A percentile compares a stretch with the other conserved stretches of the same genome.
Conservation (phyloP, 1,139 yeast genomes). For the Pichia inconspicua region DNA sequence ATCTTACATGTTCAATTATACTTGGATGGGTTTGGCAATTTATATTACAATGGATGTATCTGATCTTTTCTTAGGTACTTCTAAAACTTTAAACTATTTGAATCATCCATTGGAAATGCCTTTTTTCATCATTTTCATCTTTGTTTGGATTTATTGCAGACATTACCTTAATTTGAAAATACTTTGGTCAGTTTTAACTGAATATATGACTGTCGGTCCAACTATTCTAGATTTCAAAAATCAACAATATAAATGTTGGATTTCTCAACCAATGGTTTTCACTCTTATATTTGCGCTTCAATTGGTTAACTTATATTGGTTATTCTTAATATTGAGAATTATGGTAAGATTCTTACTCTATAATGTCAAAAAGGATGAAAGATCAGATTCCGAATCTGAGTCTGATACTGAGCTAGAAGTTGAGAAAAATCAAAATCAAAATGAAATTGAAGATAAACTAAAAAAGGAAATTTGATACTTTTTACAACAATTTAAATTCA, state of each 20-base stretch:
- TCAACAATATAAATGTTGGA: constrained; percentile 93
- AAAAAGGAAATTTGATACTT: constrained; percentile 22
- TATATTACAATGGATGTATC: constrained; percentile 95
- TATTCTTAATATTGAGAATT: constrained; percentile 72
- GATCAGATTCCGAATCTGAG: constrained; percentile 81
- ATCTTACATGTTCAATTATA: constrained; percentile 92
- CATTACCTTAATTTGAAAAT: constrained; percentile 77
- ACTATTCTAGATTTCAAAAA: constrained; percentile 79
- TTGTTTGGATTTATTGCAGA: constrained; percentile 79
- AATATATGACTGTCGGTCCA: constrained; percentile 77
- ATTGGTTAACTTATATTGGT: constrained; percentile 81
- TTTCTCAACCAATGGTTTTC: constrained; percentile 86
- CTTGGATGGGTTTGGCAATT: constrained; percentile 88
- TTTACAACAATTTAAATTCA: not conserved
- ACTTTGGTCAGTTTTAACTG: constrained; percentile 82
- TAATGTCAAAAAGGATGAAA: constrained; percentile 66
- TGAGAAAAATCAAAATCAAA: not conserved
- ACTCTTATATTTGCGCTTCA: constrained; percentile 71
- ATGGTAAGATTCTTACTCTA: constrained; percentile 49
- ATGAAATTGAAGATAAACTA: too few relatives aligned
- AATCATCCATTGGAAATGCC: constrained; percentile 59
- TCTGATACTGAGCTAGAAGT: constrained; percentile 35
- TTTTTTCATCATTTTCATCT: constrained; percentile 59
- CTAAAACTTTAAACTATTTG: constrained; percentile 79
- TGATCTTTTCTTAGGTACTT: constrained; percentile 77